Evolutionary conservation across 441 rosid species (phyloP), one percentile per base, ranked within the genome.

Genomic region (Adansonia madagascariensis): DNA sequence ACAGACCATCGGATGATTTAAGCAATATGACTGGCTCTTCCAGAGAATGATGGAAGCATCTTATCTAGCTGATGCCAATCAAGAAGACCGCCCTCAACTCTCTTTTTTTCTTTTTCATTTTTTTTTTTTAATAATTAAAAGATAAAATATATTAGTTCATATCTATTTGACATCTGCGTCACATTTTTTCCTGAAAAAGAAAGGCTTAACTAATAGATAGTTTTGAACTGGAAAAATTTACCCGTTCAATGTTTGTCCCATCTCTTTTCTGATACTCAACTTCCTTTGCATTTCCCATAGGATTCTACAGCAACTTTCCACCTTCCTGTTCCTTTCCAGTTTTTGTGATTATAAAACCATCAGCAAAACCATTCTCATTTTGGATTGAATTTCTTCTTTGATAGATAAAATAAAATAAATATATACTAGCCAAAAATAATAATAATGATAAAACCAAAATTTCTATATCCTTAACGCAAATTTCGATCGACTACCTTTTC

Each of bases 401-500:
- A 17, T 71, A 83, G 62, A 73, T 46, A 71, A 75, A 75, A 50
- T n/a, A 69, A 67, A 62, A 71, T 77, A 56, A 85, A 78, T 63
- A 56, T n/a, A 73, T 3, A 69, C 4, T 27, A 20, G 17, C 11
- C 53, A 60, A 68, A 6, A 69, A 11, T 66, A 46, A 69, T 47
- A 15, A 68, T 27, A 27, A 27, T 27, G 31, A 49, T 27, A 57
- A 49, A 53, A 41, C 71, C 39, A 61, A 61, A 61, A 56, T 6
- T 55, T 57, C 46, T 50, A 10, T 12, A 77, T 80, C 72, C 14
- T 73, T 12, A 7, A 44, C 46, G 64, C 62, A 78, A 43, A 46
- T 78, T 46, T 64, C 55, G 22, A 52, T 76, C 75, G 44, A 49
- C 57, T 84, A 91, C 94, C 92, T 87, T 77, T 78, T 83, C 5